Percentiles rank a stretch among this genome's conserved stretches.
These are phyloP conservation scores for Hevea brasiliensis DNA, from an alignment of 345 rosid species.

Conservation along the genomic window DNA sequence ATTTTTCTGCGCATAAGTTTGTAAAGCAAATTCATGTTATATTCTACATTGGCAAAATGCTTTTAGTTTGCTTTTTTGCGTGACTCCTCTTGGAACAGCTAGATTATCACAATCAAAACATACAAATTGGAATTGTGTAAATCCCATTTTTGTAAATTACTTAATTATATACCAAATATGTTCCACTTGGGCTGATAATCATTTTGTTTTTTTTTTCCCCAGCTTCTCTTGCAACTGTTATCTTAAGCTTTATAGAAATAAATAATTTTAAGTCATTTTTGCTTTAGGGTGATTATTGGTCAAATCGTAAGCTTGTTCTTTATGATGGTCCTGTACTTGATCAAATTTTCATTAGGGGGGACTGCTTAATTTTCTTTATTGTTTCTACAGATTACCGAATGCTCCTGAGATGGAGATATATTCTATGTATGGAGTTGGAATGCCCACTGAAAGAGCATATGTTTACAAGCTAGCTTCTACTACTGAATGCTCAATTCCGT, in stretches of 20 bases:
- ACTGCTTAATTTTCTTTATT: conserved; percentile 7
- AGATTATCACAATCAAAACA: neutral
- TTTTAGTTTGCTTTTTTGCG: conserved; percentile 1
- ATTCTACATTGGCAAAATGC: neutral
- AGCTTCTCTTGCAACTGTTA: neutral
- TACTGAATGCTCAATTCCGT: conserved; percentile 78
- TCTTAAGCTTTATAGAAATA: too few species aligned
- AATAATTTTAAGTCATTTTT: neutral
- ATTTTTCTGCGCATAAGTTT: neutral
- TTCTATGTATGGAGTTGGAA: conserved; percentile 87
- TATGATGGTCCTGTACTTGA: neutral
- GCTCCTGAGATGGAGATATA: conserved; percentile 91
- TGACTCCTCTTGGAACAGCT: neutral
- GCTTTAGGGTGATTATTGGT: neutral
- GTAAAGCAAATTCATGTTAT: conserved; percentile 1
- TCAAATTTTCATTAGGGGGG: too few species aligned
- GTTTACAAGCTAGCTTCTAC: conserved; percentile 63
- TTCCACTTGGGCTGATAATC: conserved; percentile 6
- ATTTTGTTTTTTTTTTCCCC: neutral
- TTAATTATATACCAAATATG: neutral
- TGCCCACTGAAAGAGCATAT: conserved; percentile 90
- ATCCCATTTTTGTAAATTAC: neutral
- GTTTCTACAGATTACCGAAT: conserved; percentile 69
- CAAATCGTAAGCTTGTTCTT: neutral
- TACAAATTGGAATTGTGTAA: neutral